Evolutionary conservation across 2,329 filamentous ascomycete genomes (phyloP), one percentile per base, ranked within the genome.

Genomic region (Aspergillus transmontanensis): DNA sequence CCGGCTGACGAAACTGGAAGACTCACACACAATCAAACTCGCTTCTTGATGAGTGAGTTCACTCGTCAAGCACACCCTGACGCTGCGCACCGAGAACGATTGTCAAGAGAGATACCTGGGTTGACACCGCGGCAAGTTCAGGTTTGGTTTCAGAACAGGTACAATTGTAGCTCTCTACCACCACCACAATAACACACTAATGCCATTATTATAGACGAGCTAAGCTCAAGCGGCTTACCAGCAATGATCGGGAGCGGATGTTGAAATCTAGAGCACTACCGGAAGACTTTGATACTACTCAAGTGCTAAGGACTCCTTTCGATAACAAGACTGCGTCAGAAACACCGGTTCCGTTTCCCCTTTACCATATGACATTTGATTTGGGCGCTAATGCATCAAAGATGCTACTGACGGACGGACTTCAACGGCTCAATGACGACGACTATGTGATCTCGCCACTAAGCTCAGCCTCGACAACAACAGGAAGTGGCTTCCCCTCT

Each of bases 121-220:
- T 81, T 98, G 56, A 97, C 92, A 72, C 92, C 94, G 43, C 88
- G 94, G 65, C 94, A 98, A 76, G 94, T 98, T 28, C 94, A 98
- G 78, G 94, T 98, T 57, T 98, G 94, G 94, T 98, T 98, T 79
- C 94, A 98, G 79, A 98, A 98, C 79, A 88, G 94, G 94, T 97
- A 85, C 71, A 85, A 73, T 58, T 41, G 39, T 54, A 45, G 39
- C 23, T 19, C 21, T 53, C 28, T n/a, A 36, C 11, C 19, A 51
- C 28, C 21, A 36, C 10, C 14, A 54, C n/a, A 26, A 54, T 43
- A 34, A 30, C 54, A 55, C 61, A 51, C 65, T 70, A 63, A 67
- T 64, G 39, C 46, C 45, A 45, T 32, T 34, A 16, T 59, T 61
- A 21, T 59, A 88, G 86, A 75, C 78, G 86, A 71, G 86, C 86